These are phyloP conservation scores for Neurospora intermedia DNA, from an alignment of 495 filamentous ascomycete species.

Conservation along the genomic window DNA sequence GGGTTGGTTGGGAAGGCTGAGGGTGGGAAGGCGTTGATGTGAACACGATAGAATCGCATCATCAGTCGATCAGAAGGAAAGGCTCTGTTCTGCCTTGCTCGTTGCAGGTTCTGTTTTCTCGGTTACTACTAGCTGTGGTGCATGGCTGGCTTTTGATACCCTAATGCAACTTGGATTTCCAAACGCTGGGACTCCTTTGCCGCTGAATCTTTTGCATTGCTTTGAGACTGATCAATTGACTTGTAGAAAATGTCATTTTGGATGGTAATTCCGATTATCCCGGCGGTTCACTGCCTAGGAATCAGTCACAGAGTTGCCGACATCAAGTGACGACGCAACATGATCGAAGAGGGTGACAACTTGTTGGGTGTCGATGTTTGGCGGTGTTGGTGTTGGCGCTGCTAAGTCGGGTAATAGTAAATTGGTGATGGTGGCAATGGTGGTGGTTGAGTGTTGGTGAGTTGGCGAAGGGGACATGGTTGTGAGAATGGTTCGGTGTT, in stretches of 20 bases:
- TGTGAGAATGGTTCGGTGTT: too few species aligned
- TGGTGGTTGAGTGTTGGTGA: background rate
- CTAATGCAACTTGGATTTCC: background rate
- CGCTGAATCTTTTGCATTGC: background rate
- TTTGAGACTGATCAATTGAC: background rate
- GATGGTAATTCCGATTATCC: background rate
- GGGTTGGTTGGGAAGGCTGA: conserved; percentile 10
- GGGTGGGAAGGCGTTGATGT: background rate
- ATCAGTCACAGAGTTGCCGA: background rate
- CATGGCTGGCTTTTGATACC: background rate
- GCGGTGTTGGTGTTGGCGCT: background rate
- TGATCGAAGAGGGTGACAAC: background rate
- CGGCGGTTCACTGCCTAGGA: too few species aligned
- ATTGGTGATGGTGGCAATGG: background rate
- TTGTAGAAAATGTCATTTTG: background rate
- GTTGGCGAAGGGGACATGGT: too few species aligned
- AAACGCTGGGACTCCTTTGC: background rate
- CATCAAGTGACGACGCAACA: background rate
- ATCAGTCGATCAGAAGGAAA: background rate
- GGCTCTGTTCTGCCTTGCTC: background rate
- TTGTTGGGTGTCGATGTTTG: background rate
- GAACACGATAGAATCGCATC: too few species aligned
- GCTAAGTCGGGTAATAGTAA: background rate
- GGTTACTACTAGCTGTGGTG: background rate
- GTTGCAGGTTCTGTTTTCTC: background rate